Base-by-base conservation (phyloP, 345 rosid species). In the Bretschneidera sinensis region DNA sequence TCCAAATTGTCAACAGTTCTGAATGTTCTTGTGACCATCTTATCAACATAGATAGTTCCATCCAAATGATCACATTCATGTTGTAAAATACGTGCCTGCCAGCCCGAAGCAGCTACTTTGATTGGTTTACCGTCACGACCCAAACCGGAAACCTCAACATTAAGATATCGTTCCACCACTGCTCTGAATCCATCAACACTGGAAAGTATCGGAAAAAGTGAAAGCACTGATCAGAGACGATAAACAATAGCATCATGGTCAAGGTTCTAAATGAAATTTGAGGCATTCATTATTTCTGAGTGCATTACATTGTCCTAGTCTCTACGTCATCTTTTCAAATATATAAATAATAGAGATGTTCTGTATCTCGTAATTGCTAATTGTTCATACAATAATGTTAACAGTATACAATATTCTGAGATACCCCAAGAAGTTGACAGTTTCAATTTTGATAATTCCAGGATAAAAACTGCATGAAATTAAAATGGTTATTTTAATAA, bases 1-100 rank as follows among this genome's bases (percentile, higher is more conserved):
- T 79, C 88, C 70, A 92, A 73, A 55, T 89, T 89, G n/a, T 92
- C 80, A 5, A 74, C 83, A 15, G 77, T 76, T 76, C 97, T 83
- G 76, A 89, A 89, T 6, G 98, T 89, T 71, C 81, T 84, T 10
- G 80, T 83, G 19, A 80, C 65, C 96, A 89, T 89, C 82, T 85
- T 87, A 73, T 91, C 97, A 28, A 87, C 95, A 16, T 87, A 90
- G 9, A 90, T 77, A 64, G 77, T 80, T 74, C 98, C 98, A 43
- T 83, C 89, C 68, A 89, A 76, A 83, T 92, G 98, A 72, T 92
- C 92, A 45, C 87, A 92, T 39, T 92, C 98, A 4, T 92, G 98
- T 61, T 92, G 97, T 66, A 92, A 62, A 48, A 92, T 86, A 35
- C 97, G 89, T 0, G 97, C 96, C 64, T 85, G 91, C 97, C 98